Evolutionary conservation across 768 basidiomycete species (phyloP), one percentile per base, ranked within the genome.

Genomic region (Kwoniella bestiolae): DNA sequence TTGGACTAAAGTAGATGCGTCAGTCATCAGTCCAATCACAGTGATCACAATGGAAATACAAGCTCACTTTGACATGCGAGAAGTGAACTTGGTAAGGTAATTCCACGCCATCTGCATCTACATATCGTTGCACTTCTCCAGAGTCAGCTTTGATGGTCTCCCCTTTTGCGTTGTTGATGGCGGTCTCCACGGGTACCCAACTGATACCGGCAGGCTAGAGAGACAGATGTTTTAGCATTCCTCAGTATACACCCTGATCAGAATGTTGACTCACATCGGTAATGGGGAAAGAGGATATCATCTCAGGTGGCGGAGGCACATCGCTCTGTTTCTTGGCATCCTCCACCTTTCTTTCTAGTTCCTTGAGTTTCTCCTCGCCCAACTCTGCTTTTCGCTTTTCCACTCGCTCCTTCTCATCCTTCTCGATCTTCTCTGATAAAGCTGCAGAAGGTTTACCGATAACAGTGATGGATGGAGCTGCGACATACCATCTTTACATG

Each of bases 31-130:
- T 44, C n/a, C n/a, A n/a, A n/a, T 65, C 50, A 46, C 34, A 3
- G 23, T 6, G 6, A 5, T 7, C 7, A 16, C 38, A 5, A 16
- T 8, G 29, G 5, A 6, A 47, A 41, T n/a, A 12, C 4, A 31
- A 28, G 82, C 80, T 45, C 53, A 91, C 94, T 84, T 92, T 86
- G 52, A 95, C 92, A 79, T 94, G 91, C 73, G 96, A 91, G 75
- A 92, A 99, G 75, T 96, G 90, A 9, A 95, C 87, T 78, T 94
- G 94, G 83, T 93, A 94, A 5, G 95, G 88, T 34, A 94, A 78
- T 3, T 85, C 78, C 2, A 84, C 77, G 3, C 89, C 89, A 70
- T 96, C 93, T 2, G 82, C 78, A 57, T 86, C 84, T 26, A 99
- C 83, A 74, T 90, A 86, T 63, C 83, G 83, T 61, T 85, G 83